These are phyloP conservation scores for Sergeia podlipaevii DNA, from an alignment of 208 protist species.

Conservation along the genomic window DNA sequence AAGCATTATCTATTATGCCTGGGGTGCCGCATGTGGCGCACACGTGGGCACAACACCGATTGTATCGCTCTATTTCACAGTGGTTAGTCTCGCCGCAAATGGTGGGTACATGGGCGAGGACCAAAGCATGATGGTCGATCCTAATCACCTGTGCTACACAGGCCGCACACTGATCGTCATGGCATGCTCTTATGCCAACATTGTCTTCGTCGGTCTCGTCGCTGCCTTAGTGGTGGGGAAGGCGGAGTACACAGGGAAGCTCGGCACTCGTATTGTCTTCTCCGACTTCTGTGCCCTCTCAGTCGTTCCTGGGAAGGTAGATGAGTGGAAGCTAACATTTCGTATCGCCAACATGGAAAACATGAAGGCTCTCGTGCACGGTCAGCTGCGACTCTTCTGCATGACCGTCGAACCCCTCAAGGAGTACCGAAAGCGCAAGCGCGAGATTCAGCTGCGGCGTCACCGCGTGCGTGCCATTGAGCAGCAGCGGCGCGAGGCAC, in stretches of 20 bases:
- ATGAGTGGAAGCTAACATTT: slow-evolving; percentile 59
- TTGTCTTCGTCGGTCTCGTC: slow-evolving; percentile 82
- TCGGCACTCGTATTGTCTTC: slow-evolving; percentile 77
- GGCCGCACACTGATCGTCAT: slow-evolving; percentile 74
- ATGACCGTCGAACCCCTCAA: slow-evolving; percentile 48
- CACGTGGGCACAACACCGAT: slow-evolving; percentile 24
- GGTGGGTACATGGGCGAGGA: slow-evolving; percentile 84
- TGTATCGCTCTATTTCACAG: slow-evolving; percentile 68
- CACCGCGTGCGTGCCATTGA: slow-evolving; percentile 7
- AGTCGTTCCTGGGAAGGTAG: slow-evolving; percentile 27
- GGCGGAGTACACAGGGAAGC: slow-evolving; percentile 56
- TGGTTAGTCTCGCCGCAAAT: slow-evolving; percentile 82
- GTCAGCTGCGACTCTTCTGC: slow-evolving; percentile 66
- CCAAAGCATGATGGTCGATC: slow-evolving; percentile 48
- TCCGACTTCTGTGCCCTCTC: slow-evolving; percentile 75
- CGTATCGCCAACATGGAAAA: slow-evolving; percentile 77
- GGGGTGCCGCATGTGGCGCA: slow-evolving; percentile 56
- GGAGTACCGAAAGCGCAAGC: slow-evolving; percentile 33
- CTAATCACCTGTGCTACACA: slow-evolving; percentile 56
- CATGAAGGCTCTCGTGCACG: slow-evolving; percentile 49
- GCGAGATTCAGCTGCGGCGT: slow-evolving; percentile 17
- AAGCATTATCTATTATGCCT: slow-evolving; percentile 44
- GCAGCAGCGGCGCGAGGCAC: not conserved
- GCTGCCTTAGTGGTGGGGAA: slow-evolving; percentile 82
- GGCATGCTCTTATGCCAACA: slow-evolving; percentile 74